These are phyloP conservation scores for Zymoseptoria brevis DNA, from an alignment of 2,329 filamentous ascomycete species.

Conservation along the genomic window DNA sequence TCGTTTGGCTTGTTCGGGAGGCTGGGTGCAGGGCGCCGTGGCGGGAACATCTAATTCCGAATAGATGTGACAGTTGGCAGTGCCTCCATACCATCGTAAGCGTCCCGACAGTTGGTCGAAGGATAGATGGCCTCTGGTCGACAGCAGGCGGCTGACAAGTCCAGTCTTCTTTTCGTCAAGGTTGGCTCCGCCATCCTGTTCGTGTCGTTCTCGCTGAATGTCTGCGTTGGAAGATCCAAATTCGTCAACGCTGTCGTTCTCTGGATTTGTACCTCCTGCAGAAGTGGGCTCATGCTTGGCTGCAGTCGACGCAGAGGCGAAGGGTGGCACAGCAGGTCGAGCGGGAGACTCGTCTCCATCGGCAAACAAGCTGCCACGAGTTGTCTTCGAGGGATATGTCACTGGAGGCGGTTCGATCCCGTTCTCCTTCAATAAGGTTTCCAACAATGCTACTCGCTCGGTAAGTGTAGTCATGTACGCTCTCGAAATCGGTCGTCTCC, in stretches of 20 bases:
- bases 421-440: slow-evolving; percentile 19
- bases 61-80: slow-evolving; percentile 21
- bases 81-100: slow-evolving; percentile 20
- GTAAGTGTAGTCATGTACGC: slow-evolving; percentile 22
- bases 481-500: slow-evolving; percentile 18
- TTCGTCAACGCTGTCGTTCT: slow-evolving; percentile 9
- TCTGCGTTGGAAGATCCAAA: slow-evolving; percentile 8
- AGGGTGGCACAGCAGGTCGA: not conserved
- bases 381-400: slow-evolving; percentile 21
- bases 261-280: slow-evolving; percentile 14
- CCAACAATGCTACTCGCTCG: slow-evolving; percentile 19
- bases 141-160: slow-evolving; percentile 17
- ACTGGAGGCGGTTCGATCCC: slow-evolving; percentile 14
- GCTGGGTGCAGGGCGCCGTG: slow-evolving; percentile 7
- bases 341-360: slow-evolving; percentile 18
- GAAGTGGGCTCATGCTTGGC: slow-evolving; percentile 1
- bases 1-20: slow-evolving; percentile 15
- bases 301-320: not conserved
- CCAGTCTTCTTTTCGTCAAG: slow-evolving; percentile 20
- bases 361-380: slow-evolving; percentile 13
- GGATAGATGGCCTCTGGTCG: slow-evolving; percentile 21
- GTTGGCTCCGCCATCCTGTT: slow-evolving; percentile 13
- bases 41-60: slow-evolving; percentile 17
- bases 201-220: slow-evolving; percentile 6
- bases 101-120: slow-evolving; percentile 21